Evolutionary conservation across 805 yeast species (phyloP).

Genomic region (Metschnikowia hibisci): DNA sequence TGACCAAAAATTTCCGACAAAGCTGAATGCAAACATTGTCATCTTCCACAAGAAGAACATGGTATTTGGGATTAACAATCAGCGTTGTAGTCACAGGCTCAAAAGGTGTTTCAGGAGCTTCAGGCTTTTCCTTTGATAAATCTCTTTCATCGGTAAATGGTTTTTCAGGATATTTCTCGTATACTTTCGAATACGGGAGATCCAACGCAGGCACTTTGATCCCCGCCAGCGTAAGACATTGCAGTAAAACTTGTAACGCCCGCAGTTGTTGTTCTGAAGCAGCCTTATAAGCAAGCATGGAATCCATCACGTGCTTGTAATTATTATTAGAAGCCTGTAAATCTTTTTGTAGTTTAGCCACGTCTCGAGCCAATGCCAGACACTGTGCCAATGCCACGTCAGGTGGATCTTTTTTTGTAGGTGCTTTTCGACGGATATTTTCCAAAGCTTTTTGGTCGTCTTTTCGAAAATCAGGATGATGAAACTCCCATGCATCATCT

Average conservation of each 20-base stretch:
- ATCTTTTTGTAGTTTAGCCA: constrained; percentile 33
- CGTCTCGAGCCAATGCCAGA: constrained; percentile 26
- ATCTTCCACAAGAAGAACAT: constrained; percentile 74
- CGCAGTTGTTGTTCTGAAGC: constrained; percentile 54
- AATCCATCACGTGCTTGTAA: constrained; percentile 62
- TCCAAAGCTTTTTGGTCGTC: constrained; percentile 78
- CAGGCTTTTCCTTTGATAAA: not conserved
- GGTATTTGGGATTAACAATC: constrained; percentile 48
- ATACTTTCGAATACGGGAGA: constrained; percentile 41
- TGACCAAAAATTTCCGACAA: constrained; percentile 75
- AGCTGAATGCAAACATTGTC: constrained; percentile 79
- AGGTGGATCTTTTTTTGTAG: constrained; percentile 44
- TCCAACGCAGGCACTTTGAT: constrained; percentile 64
- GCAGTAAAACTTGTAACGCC: constrained; percentile 48
- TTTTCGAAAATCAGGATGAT: constrained; percentile 80
- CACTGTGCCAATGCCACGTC: constrained; percentile 15
- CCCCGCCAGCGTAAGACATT: constrained; percentile 53
- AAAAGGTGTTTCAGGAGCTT: constrained; percentile 9
- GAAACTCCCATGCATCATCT: constrained; percentile 89
- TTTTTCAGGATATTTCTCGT: constrained; percentile 2
- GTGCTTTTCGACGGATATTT: constrained; percentile 80
- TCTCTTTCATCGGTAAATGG: not conserved
- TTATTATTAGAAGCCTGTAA: constrained; percentile 38
- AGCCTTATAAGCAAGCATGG: constrained; percentile 52
- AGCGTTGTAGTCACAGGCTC: constrained; percentile 14